A percentile compares a stretch with the other conserved stretches of the same genome.
phyloP scores from a whole-genome alignment of 768 basidiomycete species.

The Tylopilus cervinicoccineus region DNA sequence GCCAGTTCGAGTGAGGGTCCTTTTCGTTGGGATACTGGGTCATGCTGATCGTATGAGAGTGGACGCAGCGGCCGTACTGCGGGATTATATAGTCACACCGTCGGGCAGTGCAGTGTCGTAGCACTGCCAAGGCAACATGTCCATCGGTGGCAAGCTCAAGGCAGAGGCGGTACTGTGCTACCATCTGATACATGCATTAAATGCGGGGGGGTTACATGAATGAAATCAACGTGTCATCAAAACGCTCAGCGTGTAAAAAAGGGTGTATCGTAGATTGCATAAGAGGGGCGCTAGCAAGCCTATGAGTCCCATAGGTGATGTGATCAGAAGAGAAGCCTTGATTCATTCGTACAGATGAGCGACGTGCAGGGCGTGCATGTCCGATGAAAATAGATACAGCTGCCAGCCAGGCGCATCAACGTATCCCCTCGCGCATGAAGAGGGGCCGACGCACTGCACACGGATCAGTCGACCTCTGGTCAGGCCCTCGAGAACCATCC shows the following conservation, averaged over 20 bases:
- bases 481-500: constrained; percentile 25
- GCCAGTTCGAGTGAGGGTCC: constrained; percentile 14
- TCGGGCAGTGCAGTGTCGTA: too few relatives aligned
- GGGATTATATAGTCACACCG: too few relatives aligned
- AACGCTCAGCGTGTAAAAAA: constrained; percentile 5
- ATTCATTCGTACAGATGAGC: constrained; percentile 16
- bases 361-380: constrained; percentile 20
- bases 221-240: constrained; percentile 11
- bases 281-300: not conserved
- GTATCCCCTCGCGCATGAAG: not conserved
- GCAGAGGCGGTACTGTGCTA: constrained; percentile 3
- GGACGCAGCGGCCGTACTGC: not conserved
- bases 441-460: constrained; percentile 10
- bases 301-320: constrained; percentile 8
- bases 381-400: constrained; percentile 20
- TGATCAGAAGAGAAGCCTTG: constrained; percentile 12
- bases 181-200: constrained; percentile 12
- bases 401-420: constrained; percentile 6
- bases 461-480: constrained; percentile 8
- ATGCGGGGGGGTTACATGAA: constrained; percentile 17
- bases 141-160: not conserved
- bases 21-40: constrained; percentile 26
- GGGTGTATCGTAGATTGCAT: constrained; percentile 15
- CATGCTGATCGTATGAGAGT: constrained; percentile 12
- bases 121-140: not conserved